phyloP scores from a whole-genome alignment of 2,329 filamentous ascomycete species.

The Ophiostoma pallidulum region DNA sequence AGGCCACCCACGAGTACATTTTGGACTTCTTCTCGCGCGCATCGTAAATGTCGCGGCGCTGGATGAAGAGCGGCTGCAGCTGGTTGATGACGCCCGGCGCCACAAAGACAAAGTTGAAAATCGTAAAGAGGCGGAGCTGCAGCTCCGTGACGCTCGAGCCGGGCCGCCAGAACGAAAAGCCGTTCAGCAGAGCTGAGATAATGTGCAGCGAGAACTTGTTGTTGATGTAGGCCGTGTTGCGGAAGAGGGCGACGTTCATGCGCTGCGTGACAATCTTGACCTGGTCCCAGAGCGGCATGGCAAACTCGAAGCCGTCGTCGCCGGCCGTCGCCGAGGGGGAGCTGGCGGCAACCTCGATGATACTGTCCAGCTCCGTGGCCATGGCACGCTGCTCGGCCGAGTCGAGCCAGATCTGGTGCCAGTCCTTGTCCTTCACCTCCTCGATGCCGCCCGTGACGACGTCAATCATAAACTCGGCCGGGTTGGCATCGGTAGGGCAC shows the following conservation, averaged over 20 bases:
- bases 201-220: conserved; percentile 52
- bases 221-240: conserved; percentile 64
- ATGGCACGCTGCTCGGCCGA: conserved; percentile 33
- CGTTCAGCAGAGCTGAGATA: conserved; percentile 49
- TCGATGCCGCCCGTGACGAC: conserved; percentile 28
- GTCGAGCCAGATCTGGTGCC: conserved; percentile 28
- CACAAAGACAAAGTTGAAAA: conserved; percentile 62
- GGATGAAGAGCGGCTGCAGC: conserved; percentile 63
- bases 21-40: conserved; percentile 61
- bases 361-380: conserved; percentile 54
- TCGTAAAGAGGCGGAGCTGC: conserved; percentile 62
- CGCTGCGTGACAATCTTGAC: conserved; percentile 50
- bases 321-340: background rate
- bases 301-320: conserved; percentile 49
- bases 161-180: conserved; percentile 53
- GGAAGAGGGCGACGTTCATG: conserved; percentile 65
- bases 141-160: conserved; percentile 49
- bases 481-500: conserved; percentile 56
- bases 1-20: conserved; percentile 60
- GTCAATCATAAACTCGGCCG: conserved; percentile 67
- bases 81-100: conserved; percentile 57
- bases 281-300: conserved; percentile 56
- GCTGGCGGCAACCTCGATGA: conserved; percentile 37
- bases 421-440: conserved; percentile 22
- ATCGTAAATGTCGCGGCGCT: conserved; percentile 58